These are phyloP conservation scores for Malassezia brasiliensis DNA, from an alignment of 1,284 basidiomycete species.

Conservation along the genomic window DNA sequence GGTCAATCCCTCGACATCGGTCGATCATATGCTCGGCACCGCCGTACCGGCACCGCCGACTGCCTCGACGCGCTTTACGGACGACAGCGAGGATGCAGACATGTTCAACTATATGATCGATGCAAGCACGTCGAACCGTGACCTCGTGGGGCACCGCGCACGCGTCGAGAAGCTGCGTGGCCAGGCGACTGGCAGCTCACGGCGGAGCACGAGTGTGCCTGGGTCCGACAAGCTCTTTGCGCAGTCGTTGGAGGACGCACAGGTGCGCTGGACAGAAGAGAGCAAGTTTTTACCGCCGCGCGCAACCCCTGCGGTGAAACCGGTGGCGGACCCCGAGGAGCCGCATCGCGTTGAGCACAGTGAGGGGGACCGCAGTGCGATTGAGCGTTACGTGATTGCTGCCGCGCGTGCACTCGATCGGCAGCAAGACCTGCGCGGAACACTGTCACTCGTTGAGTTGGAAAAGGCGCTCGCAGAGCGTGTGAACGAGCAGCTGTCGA, in stretches of 20 bases:
- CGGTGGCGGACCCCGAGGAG: neutral
- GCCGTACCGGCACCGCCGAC: conserved; percentile 28
- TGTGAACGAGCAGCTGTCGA: conserved; percentile 22
- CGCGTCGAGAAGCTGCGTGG: conserved; percentile 25
- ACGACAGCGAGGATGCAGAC: conserved; percentile 26
- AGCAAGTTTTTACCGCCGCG: neutral
- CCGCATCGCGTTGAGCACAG: neutral
- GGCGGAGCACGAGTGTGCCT: neutral
- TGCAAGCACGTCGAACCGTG: conserved; percentile 1
- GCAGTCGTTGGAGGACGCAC: neutral
- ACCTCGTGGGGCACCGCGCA: neutral
- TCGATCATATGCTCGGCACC: conserved; percentile 35
- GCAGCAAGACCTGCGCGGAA: neutral
- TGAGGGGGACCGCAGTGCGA: neutral
- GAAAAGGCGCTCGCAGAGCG: neutral
- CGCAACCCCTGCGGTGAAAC: no score
- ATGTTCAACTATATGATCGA: conserved; percentile 29
- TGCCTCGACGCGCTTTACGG: conserved; percentile 16
- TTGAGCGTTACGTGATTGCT: conserved; percentile 3
- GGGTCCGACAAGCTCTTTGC: neutral
- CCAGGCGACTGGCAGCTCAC: conserved; percentile 20
- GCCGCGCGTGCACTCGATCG: neutral
- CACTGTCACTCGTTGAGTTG: neutral
- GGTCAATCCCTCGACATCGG: conserved; percentile 30
- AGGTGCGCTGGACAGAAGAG: neutral